A percentile compares a stretch with the other conserved stretches of the same genome.
Conservation (phyloP, 129 eudicot species). For the Saposhnikovia divaricata region DNA sequence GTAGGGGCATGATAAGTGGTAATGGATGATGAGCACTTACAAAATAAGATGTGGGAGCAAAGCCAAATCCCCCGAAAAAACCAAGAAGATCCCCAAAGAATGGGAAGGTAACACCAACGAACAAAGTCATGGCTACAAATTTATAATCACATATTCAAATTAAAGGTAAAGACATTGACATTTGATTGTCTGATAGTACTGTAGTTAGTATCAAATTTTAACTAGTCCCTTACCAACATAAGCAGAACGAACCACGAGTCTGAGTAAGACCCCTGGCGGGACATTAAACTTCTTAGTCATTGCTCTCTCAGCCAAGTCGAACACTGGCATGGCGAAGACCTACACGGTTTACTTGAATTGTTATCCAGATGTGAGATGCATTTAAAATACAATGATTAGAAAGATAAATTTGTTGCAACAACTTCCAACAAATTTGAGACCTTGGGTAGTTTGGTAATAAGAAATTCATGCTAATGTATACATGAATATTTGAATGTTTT, state of each 20-base stretch:
- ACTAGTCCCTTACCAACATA: conserved; percentile 63
- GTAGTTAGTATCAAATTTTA: neutral
- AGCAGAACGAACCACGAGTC: conserved; percentile 59
- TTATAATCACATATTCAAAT: neutral
- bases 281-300: conserved; percentile 33
- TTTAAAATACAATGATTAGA: neutral
- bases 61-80: conserved; percentile 96
- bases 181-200: neutral
- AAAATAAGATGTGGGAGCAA: conserved; percentile 88
- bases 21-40: conserved; percentile 32
- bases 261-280: conserved; percentile 46
- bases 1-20: neutral
- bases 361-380: neutral
- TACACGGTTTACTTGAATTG: conserved; percentile 8
- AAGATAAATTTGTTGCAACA: too few species aligned
- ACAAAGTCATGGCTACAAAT: conserved; percentile 69
- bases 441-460: neutral
- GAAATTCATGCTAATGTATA: neutral
- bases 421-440: neutral
- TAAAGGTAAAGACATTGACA: neutral
- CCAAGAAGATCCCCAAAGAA: conserved; percentile 98
- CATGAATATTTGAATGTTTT: neutral
- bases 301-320: conserved; percentile 53
- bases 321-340: conserved; percentile 97
- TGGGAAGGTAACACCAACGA: conserved; percentile 81